These are phyloP conservation scores for Mycosphaerella sp. DNA, from an alignment of 2,329 filamentous ascomycete genomes.

Conservation along the genomic window DNA sequence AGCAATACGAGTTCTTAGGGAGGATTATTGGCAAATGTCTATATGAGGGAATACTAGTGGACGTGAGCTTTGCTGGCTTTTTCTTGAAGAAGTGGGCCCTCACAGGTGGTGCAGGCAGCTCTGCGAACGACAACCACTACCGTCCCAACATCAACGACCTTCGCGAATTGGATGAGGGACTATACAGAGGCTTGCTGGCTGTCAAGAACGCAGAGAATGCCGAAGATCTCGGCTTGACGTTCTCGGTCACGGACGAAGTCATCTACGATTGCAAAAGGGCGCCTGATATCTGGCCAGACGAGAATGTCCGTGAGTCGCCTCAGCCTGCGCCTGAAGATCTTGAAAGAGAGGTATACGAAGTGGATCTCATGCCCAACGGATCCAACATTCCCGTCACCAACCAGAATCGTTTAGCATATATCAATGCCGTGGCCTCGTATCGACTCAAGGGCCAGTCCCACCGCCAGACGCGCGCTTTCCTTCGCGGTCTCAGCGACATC, in stretches of 20 bases:
- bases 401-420: constrained; percentile 88
- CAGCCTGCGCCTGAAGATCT: too few relatives aligned
- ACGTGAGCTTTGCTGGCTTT: constrained; percentile 88
- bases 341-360: constrained; percentile 53
- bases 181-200: constrained; percentile 76
- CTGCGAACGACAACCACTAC: constrained; percentile 64
- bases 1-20: constrained; percentile 83
- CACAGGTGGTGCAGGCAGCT: constrained; percentile 56
- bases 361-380: constrained; percentile 70
- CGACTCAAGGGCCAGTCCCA: constrained; percentile 74
- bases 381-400: constrained; percentile 76
- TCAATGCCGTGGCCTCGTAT: constrained; percentile 83
- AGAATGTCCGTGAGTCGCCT: too few relatives aligned
- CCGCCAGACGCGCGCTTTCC: constrained; percentile 78
- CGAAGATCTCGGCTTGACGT: constrained; percentile 73
- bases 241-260: constrained; percentile 67
- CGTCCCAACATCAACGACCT: constrained; percentile 93
- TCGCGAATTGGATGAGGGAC: constrained; percentile 78
- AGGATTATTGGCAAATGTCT: constrained; percentile 92
- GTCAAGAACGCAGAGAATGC: constrained; percentile 85
- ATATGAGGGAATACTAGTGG: constrained; percentile 92
- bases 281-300: too few relatives aligned
- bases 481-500: constrained; percentile 77
- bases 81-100: constrained; percentile 94
- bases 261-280: constrained; percentile 36